Base-by-base conservation (phyloP, 129 eudicot genomes). In the Silybum marianum region DNA sequence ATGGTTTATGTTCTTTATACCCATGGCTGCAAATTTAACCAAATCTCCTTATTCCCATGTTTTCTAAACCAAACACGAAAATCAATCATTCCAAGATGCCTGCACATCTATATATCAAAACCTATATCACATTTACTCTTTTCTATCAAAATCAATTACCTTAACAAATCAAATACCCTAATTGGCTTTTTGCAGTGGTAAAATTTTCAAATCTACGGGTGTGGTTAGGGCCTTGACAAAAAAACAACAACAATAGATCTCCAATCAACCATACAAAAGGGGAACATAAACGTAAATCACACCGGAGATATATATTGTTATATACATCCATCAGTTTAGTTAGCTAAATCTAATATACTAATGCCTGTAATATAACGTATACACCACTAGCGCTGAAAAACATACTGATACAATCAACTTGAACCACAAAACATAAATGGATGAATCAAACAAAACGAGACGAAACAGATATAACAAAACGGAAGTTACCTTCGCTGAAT, bases 401-500 rank as follows among this genome's bases (percentile, higher is more conserved):
- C 69, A 46, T 7, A 70, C 58, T 11, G n/a, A 70, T 21, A 32
- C 69, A 70, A 70, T 79, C 58, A 71, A 54, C 9, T 70, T 54
- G 69, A 79, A 48, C 60, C 24, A 71, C 62, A 48, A 51, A 51
- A 18, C 63, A 51, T 51, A 7, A 71, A 9, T 22, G 16, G 58
- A 36, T n/a, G n/a, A 6, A 71, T 72, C 4, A 19, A 72, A 36
- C 7, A 34, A 71, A 71, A 71, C 74, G 48, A 71, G 25, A 36
- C 7, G 48, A 34, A 71, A 71, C 7, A 63, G 7, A 38, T 19
- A n/a, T 4, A 81, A 9, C 44, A 75, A 6, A 25, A 69, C 14
- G 76, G 24, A 12, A 9, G 26, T 69, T 88, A 86, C 88, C 87
- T 77, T 70, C 4, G 36, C 80, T 39, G 71, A 77, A 83, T 72